A percentile compares a stretch with the other conserved stretches of the same genome.
phyloP scores from a whole-genome alignment of 1,139 yeast genomes.

The Saccharomyces hybrid region DNA sequence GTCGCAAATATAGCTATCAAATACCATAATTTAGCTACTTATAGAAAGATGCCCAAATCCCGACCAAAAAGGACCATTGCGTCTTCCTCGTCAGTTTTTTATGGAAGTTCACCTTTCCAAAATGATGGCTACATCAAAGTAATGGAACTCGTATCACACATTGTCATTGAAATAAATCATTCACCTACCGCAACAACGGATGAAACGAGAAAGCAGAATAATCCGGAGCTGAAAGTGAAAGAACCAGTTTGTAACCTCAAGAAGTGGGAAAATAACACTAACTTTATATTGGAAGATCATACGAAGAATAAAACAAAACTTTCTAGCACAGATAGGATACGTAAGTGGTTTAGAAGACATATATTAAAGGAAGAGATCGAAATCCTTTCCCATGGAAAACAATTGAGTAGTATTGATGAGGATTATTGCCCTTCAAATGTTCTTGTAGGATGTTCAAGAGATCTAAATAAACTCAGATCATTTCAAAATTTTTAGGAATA shows the following conservation, averaged over 20 bases:
- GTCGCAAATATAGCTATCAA: background rate
- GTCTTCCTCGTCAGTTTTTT: background rate
- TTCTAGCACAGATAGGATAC: background rate
- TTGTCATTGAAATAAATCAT: background rate
- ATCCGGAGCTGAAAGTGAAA: background rate
- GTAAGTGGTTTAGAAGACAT: background rate
- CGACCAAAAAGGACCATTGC: background rate
- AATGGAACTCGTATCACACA: background rate
- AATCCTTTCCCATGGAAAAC: background rate
- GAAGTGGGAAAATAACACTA: background rate
- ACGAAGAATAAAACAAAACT: background rate
- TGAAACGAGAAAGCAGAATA: background rate
- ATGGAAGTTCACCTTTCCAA: background rate
- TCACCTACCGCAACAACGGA: background rate
- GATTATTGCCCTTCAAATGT: background rate
- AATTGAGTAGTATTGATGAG: background rate
- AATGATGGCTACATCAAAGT: background rate
- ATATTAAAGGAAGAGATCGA: background rate
- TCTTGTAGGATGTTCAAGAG: background rate
- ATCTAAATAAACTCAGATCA: background rate
- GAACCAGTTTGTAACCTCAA: background rate
- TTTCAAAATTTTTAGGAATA: background rate
- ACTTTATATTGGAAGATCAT: background rate
- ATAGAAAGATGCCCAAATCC: background rate
- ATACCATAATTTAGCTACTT: background rate